Percentiles rank a stretch among this genome's conserved stretches.
phyloP scores from a whole-genome alignment of 2,329 filamentous ascomycete genomes.

The Aotearoamyces nothofagi region DNA sequence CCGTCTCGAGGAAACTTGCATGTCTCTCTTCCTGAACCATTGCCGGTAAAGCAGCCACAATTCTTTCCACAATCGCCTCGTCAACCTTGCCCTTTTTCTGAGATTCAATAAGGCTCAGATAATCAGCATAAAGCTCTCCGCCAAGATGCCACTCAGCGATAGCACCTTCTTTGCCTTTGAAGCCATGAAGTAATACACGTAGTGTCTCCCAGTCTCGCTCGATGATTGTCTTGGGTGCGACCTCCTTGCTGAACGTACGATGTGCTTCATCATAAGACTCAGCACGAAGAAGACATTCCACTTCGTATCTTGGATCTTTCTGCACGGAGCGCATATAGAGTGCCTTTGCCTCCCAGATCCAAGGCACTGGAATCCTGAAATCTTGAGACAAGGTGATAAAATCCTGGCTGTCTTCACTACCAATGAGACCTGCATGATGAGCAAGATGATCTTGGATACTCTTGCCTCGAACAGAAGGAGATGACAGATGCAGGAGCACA shows the following conservation, averaged over 20 bases:
- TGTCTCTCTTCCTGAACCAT: conserved; percentile 22
- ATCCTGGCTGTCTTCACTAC: conserved; percentile 35
- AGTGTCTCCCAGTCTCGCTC: conserved; percentile 64
- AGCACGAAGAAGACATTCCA: conserved; percentile 67
- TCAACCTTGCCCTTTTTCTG: conserved; percentile 26
- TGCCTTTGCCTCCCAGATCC: conserved; percentile 82
- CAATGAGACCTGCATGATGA: conserved; percentile 53
- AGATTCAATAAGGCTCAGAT: conserved; percentile 34
- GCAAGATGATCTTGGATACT: conserved; percentile 60
- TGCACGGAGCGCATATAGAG: conserved; percentile 62
- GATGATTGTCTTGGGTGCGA: conserved; percentile 72
- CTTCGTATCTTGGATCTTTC: conserved; percentile 55
- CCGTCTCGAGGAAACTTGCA: conserved; percentile 38
- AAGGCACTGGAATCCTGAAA: conserved; percentile 56
- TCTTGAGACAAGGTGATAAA: conserved; percentile 46
- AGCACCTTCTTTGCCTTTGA: conserved; percentile 43
- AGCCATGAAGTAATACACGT: conserved; percentile 53
- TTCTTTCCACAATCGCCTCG: conserved; percentile 33
- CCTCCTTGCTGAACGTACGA: conserved; percentile 61
- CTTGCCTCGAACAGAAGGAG: conserved; percentile 43
- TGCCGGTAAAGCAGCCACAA: conserved; percentile 39
- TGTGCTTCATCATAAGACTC: conserved; percentile 69
- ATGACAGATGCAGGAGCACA: conserved; percentile 62
- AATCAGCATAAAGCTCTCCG: conserved; percentile 61
- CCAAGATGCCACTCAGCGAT: conserved; percentile 66